phyloP scores from a whole-genome alignment of 208 protist species.

The Dictyostelium gargantuum region DNA sequence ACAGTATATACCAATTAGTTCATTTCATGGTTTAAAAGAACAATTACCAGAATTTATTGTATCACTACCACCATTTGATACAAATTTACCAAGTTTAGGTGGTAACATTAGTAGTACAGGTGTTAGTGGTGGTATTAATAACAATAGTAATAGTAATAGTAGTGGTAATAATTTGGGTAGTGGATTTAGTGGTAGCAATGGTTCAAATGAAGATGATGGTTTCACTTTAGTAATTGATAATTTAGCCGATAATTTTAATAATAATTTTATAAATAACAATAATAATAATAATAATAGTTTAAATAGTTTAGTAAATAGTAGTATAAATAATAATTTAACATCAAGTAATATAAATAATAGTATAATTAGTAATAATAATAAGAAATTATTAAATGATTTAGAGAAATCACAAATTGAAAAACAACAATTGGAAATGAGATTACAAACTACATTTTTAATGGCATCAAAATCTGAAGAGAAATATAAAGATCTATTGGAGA shows the following conservation, averaged over 20 bases:
- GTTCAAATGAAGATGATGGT: slow-evolving; percentile 15
- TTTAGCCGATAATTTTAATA: background rate
- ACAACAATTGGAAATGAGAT: background rate
- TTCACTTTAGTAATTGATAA: slow-evolving; percentile 29
- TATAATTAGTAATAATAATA: background rate
- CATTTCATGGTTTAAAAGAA: background rate
- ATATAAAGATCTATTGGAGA: slow-evolving; percentile 56
- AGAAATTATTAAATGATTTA: slow-evolving; percentile 7
- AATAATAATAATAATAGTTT: background rate
- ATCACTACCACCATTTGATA: slow-evolving; percentile 3
- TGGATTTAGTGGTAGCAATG: background rate
- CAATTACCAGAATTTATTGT: slow-evolving; percentile 5
- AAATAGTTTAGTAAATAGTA: background rate
- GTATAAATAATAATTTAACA: background rate
- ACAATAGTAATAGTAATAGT: background rate
- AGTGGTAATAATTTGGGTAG: background rate
- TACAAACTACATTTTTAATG: slow-evolving; percentile 59
- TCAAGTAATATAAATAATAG: background rate
- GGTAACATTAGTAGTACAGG: background rate
- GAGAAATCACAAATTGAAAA: slow-evolving; percentile 16
- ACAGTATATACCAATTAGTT: background rate
- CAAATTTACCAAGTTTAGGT: background rate
- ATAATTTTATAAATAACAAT: background rate
- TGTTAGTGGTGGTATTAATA: background rate
- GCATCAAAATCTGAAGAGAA: slow-evolving; percentile 38